Conservation (phyloP, 2,329 filamentous ascomycete species). For the Hypoxylon sp. region DNA sequence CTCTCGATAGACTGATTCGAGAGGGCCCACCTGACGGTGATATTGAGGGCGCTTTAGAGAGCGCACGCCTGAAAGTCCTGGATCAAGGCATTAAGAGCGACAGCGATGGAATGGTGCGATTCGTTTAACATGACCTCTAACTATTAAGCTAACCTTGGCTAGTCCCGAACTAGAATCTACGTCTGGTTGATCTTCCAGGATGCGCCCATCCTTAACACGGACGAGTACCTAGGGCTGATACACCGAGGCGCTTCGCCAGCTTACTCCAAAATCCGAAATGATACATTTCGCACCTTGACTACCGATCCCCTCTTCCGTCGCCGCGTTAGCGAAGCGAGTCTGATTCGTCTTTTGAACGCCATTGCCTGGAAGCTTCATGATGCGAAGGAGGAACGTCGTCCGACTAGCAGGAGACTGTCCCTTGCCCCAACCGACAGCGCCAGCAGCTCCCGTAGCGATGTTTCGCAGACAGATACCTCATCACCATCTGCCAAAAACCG, state of each 20-base stretch:
- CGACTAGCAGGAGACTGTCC: conserved; percentile 50
- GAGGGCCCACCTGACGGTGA: conserved; percentile 84
- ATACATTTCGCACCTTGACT: conserved; percentile 95
- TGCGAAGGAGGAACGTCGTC: conserved; percentile 66
- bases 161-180: conserved; percentile 95
- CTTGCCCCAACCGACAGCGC: conserved; percentile 52
- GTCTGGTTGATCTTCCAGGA: conserved; percentile 96
- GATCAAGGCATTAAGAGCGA: conserved; percentile 83
- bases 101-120: conserved; percentile 81
- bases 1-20: conserved; percentile 81
- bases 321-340: conserved; percentile 92
- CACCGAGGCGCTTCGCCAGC: conserved; percentile 94
- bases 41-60: conserved; percentile 74
- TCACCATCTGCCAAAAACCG: conserved; percentile 63
- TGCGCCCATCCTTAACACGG: conserved; percentile 84
- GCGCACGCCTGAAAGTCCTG: conserved; percentile 78
- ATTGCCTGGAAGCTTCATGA: conserved; percentile 95
- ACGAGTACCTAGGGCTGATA: conserved; percentile 89
- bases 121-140: conserved; percentile 12
- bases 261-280: conserved; percentile 97
- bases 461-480: conserved; percentile 56
- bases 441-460: conserved; percentile 56
- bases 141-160: conserved; percentile 37
- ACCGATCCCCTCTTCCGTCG: conserved; percentile 97
- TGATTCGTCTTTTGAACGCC: conserved; percentile 94